Evolutionary conservation across 768 basidiomycete species (phyloP).

Genomic region (Agaricus blazei): DNA sequence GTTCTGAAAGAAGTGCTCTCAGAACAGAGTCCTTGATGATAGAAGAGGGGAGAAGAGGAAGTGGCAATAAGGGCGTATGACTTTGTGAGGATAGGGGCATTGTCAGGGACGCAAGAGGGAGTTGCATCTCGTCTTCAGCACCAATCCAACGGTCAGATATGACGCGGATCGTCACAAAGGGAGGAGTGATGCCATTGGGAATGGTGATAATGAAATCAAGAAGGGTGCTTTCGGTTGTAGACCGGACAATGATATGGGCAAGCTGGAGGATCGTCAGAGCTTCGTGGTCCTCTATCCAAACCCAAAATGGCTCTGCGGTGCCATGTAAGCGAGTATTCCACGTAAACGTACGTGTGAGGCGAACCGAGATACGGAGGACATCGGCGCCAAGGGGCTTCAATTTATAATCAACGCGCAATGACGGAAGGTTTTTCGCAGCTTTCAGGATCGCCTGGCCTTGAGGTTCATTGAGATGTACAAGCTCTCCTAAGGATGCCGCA

Average conservation of each 20-base stretch:
- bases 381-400: conserved; percentile 83
- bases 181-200: conserved; percentile 48
- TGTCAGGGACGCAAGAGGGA: conserved; percentile 61
- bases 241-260: conserved; percentile 65
- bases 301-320: conserved; percentile 80
- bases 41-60: conserved; percentile 68
- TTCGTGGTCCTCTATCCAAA: conserved; percentile 90
- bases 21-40: conserved; percentile 43
- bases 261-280: conserved; percentile 82
- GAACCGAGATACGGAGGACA: conserved; percentile 71
- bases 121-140: conserved; percentile 67
- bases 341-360: conserved; percentile 61
- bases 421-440: conserved; percentile 84
- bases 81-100: conserved; percentile 66
- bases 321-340: conserved; percentile 82
- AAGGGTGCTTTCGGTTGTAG: conserved; percentile 51
- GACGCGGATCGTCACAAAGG: conserved; percentile 67
- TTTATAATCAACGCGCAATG: conserved; percentile 54
- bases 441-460: conserved; percentile 77
- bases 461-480: conserved; percentile 80
- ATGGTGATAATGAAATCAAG: conserved; percentile 82
- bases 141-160: conserved; percentile 94
- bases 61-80: conserved; percentile 59
- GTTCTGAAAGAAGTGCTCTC: conserved; percentile 38
- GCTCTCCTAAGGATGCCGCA: conserved; percentile 65